phyloP scores from a whole-genome alignment of 805 yeast genomes.

The Schwanniomyces occidentalis region DNA sequence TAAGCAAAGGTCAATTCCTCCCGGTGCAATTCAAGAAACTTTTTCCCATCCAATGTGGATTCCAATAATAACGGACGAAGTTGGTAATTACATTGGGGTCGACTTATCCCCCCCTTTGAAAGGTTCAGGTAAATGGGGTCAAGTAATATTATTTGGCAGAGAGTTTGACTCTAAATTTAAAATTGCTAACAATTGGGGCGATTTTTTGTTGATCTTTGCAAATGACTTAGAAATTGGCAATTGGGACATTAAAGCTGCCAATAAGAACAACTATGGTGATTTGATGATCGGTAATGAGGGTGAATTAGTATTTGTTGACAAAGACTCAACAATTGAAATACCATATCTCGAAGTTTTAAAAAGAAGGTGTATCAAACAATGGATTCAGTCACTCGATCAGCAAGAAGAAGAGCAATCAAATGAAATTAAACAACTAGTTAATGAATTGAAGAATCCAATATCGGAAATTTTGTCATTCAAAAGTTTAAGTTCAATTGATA shows the following conservation, averaged over 20 bases:
- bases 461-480: conserved; percentile 19
- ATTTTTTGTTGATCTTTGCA: conserved; percentile 77
- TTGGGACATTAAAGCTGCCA: conserved; percentile 67
- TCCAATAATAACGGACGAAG: conserved; percentile 83
- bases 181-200: conserved; percentile 86
- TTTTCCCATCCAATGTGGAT: conserved; percentile 94
- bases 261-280: conserved; percentile 46
- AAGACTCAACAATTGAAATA: conserved; percentile 45
- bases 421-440: conserved; percentile 12
- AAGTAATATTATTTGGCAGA: conserved; percentile 89
- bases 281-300: conserved; percentile 71
- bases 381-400: conserved; percentile 29
- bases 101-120: conserved; percentile 69
- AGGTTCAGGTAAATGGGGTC: conserved; percentile 75
- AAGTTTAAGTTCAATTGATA: conserved; percentile 26
- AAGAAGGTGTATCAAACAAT: conserved; percentile 29
- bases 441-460: conserved; percentile 22
- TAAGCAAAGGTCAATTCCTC: conserved; percentile 73
- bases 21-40: conserved; percentile 64
- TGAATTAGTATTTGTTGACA: conserved; percentile 68
- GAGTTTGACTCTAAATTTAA: conserved; percentile 90
- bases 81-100: conserved; percentile 89
- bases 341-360: conserved; percentile 44
- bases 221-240: conserved; percentile 86
- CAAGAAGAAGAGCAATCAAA: conserved; percentile 14